phyloP scores from a whole-genome alignment of 2,329 filamentous ascomycete species.

The Alternaria panax region DNA sequence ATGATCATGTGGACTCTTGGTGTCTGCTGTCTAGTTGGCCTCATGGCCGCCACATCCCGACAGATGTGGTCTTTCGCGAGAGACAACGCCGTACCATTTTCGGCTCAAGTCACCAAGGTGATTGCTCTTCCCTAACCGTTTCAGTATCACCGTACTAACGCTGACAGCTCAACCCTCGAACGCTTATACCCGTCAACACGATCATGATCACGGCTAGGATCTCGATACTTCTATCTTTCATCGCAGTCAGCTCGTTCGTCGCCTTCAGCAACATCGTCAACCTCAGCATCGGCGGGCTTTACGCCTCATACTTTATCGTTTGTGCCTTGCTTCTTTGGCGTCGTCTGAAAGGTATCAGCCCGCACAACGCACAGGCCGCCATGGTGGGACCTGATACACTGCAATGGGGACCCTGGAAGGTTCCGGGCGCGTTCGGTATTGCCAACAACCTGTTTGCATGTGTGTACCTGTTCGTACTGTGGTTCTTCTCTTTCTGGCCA shows the following conservation, averaged over 20 bases:
- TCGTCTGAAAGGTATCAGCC: slow-evolving; percentile 10
- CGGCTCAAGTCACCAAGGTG: slow-evolving; percentile 6
- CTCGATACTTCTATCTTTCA: slow-evolving; percentile 18
- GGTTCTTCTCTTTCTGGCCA: slow-evolving; percentile 30
- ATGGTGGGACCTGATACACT: slow-evolving; percentile 1
- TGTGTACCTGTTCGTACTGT: slow-evolving; percentile 15
- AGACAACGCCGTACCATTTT: slow-evolving; percentile 26
- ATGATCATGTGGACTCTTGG: slow-evolving; percentile 15
- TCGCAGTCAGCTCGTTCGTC: slow-evolving; percentile 15
- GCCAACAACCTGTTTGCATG: slow-evolving; percentile 20
- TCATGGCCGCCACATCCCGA: slow-evolving; percentile 23
- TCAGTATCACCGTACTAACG: background rate
- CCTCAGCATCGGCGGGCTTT: slow-evolving; percentile 18
- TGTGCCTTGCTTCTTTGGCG: slow-evolving; percentile 15
- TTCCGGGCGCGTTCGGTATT: slow-evolving; percentile 7
- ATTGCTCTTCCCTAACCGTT: background rate
- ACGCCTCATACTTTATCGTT: slow-evolving; percentile 21
- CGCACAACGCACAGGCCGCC: background rate
- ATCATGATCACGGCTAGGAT: slow-evolving; percentile 36
- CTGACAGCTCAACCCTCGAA: background rate
- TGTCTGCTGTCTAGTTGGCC: slow-evolving; percentile 16
- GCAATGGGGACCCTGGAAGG: slow-evolving; percentile 9
- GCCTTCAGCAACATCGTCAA: slow-evolving; percentile 22
- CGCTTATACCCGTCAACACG: slow-evolving; percentile 49
- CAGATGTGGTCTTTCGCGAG: slow-evolving; percentile 29